A percentile compares a stretch with the other conserved stretches of the same genome.
These are phyloP conservation scores for Marasmius tenuissimus DNA, from an alignment of 1,284 basidiomycete species.

Conservation along the genomic window DNA sequence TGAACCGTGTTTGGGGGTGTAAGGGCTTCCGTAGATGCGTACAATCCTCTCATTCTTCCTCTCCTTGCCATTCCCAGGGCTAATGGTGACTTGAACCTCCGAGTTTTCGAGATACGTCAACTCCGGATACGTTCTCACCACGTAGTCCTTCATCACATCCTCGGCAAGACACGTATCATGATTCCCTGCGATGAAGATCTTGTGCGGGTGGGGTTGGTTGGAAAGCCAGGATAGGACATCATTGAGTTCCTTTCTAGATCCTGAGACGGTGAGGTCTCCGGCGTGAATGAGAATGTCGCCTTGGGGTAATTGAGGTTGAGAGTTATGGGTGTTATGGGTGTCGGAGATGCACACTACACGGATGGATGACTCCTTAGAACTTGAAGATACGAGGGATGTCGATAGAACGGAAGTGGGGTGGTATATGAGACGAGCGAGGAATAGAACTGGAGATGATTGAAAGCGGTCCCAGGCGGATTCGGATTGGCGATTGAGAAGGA, in stretches of 20 bases:
- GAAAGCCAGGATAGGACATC: conserved; percentile 24
- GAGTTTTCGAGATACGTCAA: conserved; percentile 32
- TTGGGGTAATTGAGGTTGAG: conserved; percentile 29
- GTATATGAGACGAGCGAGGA: background rate
- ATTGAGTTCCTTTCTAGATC: conserved; percentile 30
- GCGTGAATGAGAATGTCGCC: conserved; percentile 47
- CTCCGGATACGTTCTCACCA: conserved; percentile 16
- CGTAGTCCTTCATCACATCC: background rate
- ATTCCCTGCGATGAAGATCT: conserved; percentile 42
- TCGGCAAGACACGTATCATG: conserved; percentile 30
- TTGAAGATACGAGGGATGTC: background rate
- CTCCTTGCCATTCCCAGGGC: background rate
- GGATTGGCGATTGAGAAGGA: background rate
- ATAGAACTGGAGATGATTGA: background rate
- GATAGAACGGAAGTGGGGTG: background rate
- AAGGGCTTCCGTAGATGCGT: conserved; percentile 33
- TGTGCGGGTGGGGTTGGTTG: conserved; percentile 33
- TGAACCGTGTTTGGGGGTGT: conserved; percentile 31
- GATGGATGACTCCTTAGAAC: background rate
- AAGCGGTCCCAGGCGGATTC: background rate
- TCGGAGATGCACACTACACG: conserved; percentile 38
- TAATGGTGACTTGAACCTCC: conserved; percentile 21
- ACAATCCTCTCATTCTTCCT: no score
- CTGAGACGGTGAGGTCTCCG: conserved; percentile 39
- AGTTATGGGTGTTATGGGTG: conserved; percentile 35